These are phyloP conservation scores for Xylaria sp. DNA, from an alignment of 2,329 filamentous ascomycete species.

Conservation along the genomic window DNA sequence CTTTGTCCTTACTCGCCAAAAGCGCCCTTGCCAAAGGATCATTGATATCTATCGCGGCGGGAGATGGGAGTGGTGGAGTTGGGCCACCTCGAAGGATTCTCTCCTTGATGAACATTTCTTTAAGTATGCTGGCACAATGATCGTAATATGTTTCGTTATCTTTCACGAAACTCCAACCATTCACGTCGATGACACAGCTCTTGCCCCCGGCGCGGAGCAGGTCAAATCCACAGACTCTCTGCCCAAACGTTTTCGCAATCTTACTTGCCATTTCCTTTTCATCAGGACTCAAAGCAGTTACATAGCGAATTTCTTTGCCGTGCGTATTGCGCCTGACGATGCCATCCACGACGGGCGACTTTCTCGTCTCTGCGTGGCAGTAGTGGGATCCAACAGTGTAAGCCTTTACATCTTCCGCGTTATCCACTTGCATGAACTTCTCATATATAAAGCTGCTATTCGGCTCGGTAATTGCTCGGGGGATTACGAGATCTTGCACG, in stretches of 20 bases:
- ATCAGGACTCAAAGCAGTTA: conserved; percentile 82
- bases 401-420: conserved; percentile 97
- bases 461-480: conserved; percentile 83
- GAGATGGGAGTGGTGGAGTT: conserved; percentile 63
- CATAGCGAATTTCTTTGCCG: conserved; percentile 95
- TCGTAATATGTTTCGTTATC: conserved; percentile 99
- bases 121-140: conserved; percentile 85
- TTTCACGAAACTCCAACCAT: conserved; percentile 99
- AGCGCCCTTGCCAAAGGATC: conserved; percentile 48
- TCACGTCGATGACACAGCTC: conserved; percentile 98
- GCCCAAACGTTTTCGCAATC: conserved; percentile 91
- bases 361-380: conserved; percentile 96
- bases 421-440: conserved; percentile 95
- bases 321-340: conserved; percentile 96
- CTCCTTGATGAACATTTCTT: conserved; percentile 87
- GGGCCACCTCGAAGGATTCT: conserved; percentile 72
- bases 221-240: conserved; percentile 96
- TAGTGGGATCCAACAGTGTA: conserved; percentile 95
- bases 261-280: conserved; percentile 88
- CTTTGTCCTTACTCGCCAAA: conserved; percentile 53
- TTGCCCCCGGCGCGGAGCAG: conserved; percentile 86
- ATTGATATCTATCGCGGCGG: conserved; percentile 55
- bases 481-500: conserved; percentile 78
- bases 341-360: conserved; percentile 96
- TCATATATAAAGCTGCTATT: conserved; percentile 93